Base-by-base conservation (phyloP, 208 protist species). In the Acanthamoeba healyi region DNA sequence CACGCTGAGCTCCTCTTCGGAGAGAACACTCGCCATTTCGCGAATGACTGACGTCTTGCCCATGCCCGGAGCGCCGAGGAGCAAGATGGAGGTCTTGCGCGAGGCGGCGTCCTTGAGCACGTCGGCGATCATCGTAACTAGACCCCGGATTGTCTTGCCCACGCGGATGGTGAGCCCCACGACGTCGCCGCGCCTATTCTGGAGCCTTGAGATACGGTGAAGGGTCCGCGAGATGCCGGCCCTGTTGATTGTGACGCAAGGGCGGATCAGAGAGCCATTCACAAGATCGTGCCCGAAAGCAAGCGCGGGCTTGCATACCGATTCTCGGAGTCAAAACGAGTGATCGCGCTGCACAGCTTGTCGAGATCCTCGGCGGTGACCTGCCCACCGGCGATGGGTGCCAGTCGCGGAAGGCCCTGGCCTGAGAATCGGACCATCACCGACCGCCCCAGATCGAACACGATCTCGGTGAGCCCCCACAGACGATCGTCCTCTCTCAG, bases 1-100 rank as follows among this genome's bases (percentile, higher is more conserved):
- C 0, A 99, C 98, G 97, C 49, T 96, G 92, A 84, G 67, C 84
- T 97, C 89, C 40, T n/a, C n/a, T n/a, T 98, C 96, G 38, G 98
- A 97, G 15, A 98, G 91, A 4, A 94, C 87, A 49, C 97, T 93
- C 3, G 79, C 97, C n/a, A 98, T 95, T 65, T 99, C 98, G 9
- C 98, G 96, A 58, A 99, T 93, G 61, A 99, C 81, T 10, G 98
- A 99, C 26, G 98, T 99, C 95, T 99, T 99, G 49, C 98, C 98
- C 61, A 98, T 95, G 40, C 98, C 98, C 6, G 98, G 98, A 94
- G 96, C 96, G 14, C 98, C 98, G 2, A 99, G 44, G 44, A 99
- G 97, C 10, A 99, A 95, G 32, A 99, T 92, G 56, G 94, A 97
- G 98, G 95, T 51, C 38, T 65, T 93, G 40, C 56, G 65, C 40